phyloP scores from a whole-genome alignment of 2,329 filamentous ascomycete genomes.

The Cadophora gregata region DNA sequence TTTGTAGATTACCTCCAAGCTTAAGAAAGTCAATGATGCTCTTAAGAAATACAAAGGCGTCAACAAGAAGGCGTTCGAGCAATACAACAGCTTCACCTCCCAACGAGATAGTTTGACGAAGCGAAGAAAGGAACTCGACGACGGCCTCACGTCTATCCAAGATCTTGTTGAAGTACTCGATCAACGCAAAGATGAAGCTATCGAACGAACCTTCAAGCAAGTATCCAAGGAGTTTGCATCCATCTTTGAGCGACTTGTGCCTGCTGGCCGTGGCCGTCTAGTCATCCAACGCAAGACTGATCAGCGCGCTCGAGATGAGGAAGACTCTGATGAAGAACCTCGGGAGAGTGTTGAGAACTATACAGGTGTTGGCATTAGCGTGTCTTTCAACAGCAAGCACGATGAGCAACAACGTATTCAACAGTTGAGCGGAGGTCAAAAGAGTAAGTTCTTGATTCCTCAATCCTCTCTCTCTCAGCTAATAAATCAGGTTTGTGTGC shows the following conservation, averaged over 20 bases:
- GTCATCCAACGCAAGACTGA: slow-evolving; percentile 93
- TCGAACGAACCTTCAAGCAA: slow-evolving; percentile 98
- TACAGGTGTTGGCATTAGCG: slow-evolving; percentile 92
- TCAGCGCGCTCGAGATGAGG: slow-evolving; percentile 65
- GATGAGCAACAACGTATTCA: slow-evolving; percentile 98
- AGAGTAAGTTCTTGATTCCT: slow-evolving; percentile 68
- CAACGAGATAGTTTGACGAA: slow-evolving; percentile 87
- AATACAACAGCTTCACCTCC: slow-evolving; percentile 96
- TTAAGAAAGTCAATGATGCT: slow-evolving; percentile 90
- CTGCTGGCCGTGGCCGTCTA: slow-evolving; percentile 87
- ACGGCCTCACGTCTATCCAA: slow-evolving; percentile 85
- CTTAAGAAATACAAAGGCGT: slow-evolving; percentile 97
- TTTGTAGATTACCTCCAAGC: slow-evolving; percentile 51
- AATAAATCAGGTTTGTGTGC: slow-evolving; percentile 77
- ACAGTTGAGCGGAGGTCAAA: slow-evolving; percentile 95
- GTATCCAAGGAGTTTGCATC: slow-evolving; percentile 91
- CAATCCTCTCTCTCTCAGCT: slow-evolving; percentile 24
- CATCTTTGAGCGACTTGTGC: slow-evolving; percentile 94
- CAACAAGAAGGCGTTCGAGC: slow-evolving; percentile 99
- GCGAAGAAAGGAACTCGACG: slow-evolving; percentile 85
- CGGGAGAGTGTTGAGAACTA: slow-evolving; percentile 88
- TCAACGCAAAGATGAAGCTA: slow-evolving; percentile 95
- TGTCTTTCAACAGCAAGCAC: slow-evolving; percentile 98
- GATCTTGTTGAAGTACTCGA: slow-evolving; percentile 92
- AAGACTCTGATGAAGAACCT: slow-evolving; percentile 72